Evolutionary conservation across 2,329 filamentous ascomycete species (phyloP).

Genomic region (Ophiostoma piceae): DNA sequence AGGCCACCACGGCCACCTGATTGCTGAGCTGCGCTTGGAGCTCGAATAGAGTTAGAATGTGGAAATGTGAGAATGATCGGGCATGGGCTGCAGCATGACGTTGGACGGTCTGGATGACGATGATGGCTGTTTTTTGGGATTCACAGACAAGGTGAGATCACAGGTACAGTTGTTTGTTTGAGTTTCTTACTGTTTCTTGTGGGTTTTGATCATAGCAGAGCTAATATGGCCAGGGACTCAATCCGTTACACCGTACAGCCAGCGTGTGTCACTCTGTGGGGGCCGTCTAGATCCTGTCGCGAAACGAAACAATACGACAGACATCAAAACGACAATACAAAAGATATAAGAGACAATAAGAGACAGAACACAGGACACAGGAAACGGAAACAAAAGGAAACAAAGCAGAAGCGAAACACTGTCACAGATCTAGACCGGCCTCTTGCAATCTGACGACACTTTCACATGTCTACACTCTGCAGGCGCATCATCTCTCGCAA

Average conservation of each 20-base stretch:
- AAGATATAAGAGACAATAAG: background rate
- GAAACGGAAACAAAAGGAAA: background rate
- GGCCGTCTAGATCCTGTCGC: background rate
- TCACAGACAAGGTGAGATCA: background rate
- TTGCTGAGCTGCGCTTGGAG: background rate
- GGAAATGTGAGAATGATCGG: background rate
- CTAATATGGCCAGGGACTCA: background rate
- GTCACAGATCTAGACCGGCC: background rate
- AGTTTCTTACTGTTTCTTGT: no score
- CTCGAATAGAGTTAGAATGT: background rate
- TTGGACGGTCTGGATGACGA: background rate
- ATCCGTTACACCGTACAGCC: background rate
- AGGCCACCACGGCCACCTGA: background rate
- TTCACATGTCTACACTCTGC: background rate
- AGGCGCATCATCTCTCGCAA: background rate
- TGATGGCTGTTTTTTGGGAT: background rate
- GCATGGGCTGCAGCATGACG: background rate
- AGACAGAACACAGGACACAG: background rate
- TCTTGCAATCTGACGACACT: background rate
- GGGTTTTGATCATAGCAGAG: no score
- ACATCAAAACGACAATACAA: no score
- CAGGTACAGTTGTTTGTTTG: background rate
- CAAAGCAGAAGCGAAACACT: background rate
- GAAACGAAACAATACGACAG: background rate
- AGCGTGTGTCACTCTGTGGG: background rate